Evolutionary conservation across 306 rosid species (phyloP).

Genomic region (Medicago lupulina): DNA sequence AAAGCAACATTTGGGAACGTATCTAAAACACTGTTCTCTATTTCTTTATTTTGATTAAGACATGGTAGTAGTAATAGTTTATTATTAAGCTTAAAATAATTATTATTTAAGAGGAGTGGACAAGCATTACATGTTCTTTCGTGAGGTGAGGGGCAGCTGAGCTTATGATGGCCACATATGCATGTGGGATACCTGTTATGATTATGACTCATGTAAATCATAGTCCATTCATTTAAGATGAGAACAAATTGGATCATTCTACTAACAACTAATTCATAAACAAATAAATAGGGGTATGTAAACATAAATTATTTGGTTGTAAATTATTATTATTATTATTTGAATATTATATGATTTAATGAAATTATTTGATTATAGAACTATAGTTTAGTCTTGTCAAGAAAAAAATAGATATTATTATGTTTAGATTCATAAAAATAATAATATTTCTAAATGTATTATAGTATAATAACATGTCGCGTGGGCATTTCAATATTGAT

Average conservation of each 20-base stretch:
- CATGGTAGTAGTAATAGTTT: constrained; percentile 24
- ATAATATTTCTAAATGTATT: too few species aligned
- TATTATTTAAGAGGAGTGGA: constrained; percentile 39
- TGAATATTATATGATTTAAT: too few species aligned
- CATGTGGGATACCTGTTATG: constrained; percentile 55
- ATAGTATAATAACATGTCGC: too few species aligned
- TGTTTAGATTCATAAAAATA: too few species aligned
- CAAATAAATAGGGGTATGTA: background rate
- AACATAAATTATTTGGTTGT: too few species aligned
- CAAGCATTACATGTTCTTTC: constrained; percentile 33
- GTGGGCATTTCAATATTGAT: too few species aligned
- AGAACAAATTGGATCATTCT: background rate
- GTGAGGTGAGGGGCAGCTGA: constrained; percentile 13
- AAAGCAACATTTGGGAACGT: constrained; percentile 59
- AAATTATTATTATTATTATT: too few species aligned
- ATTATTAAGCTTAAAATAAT: constrained; percentile 9
- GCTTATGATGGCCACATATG: constrained; percentile 46
- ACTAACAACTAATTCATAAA: background rate
- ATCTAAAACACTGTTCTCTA: constrained; percentile 37
- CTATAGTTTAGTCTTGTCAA: too few species aligned
- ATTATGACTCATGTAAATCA: constrained; percentile 57
- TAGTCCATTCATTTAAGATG: constrained; percentile 38
- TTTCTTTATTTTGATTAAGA: constrained; percentile 35
- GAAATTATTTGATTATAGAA: too few species aligned
- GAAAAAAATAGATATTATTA: too few species aligned